Base-by-base conservation (phyloP, 148 eudicot genomes). In the Pharnaceum exiguum region DNA sequence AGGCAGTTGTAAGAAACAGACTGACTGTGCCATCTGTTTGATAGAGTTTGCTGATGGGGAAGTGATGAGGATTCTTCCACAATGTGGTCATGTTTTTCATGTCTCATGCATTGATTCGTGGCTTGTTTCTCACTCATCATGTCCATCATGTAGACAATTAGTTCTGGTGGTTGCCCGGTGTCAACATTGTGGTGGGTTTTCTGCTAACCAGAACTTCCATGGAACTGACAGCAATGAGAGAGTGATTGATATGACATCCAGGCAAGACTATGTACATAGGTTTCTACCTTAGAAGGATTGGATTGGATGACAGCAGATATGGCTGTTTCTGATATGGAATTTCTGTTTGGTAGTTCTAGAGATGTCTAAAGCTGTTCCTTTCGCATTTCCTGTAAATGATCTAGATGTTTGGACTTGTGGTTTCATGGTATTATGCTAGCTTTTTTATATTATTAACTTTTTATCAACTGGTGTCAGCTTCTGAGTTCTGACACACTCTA, bases 141-240 rank as follows among this genome's bases (percentile, higher is more conserved):
- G 91, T 54, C 91, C 87, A 29, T 85, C 87, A 1, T 85, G 91
- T 58, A 72, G 87, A 32, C 76, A 73, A 74, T 47, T 68, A 65
- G 67, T 79, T 50, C 43, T 77, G 64, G 70, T 68, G 47, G 79
- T 61, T 33, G 30, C 75, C 35, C 63, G 63, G 55, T 80, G 86
- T 39, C 54, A 59, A 55, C 71, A 68, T 37, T 84, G 85, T 63
- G 77, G 82, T 13, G 79, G 74, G 6, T 44, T 57, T 55, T 65
- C 78, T 21, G 62, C 68, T 33, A 42, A 59, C 46, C 69, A 51
- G 48, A 51, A 44, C 16, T 37, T 60, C 45, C 51, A 65, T 45
- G 66, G 69, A 9, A 49, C 52, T 30, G 75, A 51, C 13, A 32
- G 56, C 27, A 61, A 46, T 55, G 60, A 48, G 22, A 48, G 61